These are phyloP conservation scores for Penicillium verhagenii DNA, from an alignment of 495 filamentous ascomycete genomes.

Conservation along the genomic window DNA sequence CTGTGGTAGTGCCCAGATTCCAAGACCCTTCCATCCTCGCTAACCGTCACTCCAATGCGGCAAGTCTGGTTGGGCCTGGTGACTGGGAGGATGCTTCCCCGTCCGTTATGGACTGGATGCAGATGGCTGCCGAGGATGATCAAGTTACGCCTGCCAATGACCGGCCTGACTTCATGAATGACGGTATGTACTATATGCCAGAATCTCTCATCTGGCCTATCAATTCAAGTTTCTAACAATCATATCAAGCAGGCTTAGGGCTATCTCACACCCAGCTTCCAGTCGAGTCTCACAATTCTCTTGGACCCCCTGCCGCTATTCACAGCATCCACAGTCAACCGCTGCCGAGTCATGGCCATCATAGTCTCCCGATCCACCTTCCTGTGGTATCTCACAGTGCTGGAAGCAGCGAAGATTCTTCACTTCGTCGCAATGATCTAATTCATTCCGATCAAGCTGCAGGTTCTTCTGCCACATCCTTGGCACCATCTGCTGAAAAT, in stretches of 20 bases:
- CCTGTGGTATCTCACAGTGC: conserved; percentile 59
- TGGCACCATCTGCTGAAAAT: conserved; percentile 34
- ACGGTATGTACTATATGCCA: conserved; percentile 27
- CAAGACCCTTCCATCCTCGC: conserved; percentile 18
- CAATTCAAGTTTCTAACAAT: not conserved
- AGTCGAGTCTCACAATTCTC: not conserved
- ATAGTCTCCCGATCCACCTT: conserved; percentile 45
- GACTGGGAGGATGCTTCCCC: conserved; percentile 58
- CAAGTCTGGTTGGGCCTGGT: conserved; percentile 47
- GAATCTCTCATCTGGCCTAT: not conserved
- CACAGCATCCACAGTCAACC: not conserved
- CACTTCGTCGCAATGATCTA: conserved; percentile 33
- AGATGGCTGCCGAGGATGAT: conserved; percentile 45
- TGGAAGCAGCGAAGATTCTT: conserved; percentile 44
- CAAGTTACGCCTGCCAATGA: conserved; percentile 22
- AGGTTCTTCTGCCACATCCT: conserved; percentile 42
- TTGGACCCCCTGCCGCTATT: conserved; percentile 6
- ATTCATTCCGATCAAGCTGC: conserved; percentile 37
- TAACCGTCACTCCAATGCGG: conserved; percentile 28
- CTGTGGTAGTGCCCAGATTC: conserved; percentile 32
- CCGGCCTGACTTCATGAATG: conserved; percentile 1
- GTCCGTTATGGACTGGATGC: conserved; percentile 56
- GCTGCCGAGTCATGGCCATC: not conserved
- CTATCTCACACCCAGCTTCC: not conserved
- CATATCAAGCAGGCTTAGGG: conserved; percentile 33